Evolutionary conservation across 495 filamentous ascomycete genomes (phyloP), one percentile per base, ranked within the genome.

Genomic region (Hypoxylon cercidicola): DNA sequence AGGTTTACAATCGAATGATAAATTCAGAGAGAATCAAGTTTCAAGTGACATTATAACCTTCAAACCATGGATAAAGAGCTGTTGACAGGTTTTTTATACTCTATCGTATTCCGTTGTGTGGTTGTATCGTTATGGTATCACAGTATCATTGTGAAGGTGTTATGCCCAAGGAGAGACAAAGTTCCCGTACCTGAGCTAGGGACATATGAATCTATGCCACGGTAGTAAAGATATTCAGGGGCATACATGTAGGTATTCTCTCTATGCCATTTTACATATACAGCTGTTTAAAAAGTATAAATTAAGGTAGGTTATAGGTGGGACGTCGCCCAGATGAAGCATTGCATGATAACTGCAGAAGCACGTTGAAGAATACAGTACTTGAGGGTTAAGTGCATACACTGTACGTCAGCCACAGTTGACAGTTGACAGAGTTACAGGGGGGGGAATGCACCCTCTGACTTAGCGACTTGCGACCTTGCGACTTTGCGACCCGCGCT

Each of bases 1-100:
- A 59, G 32, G 55, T 66, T 66, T 56, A 12, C 16, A 35, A 50
- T 44, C n/a, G 25, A 28, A 41, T 52, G 32, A 49, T 55, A 51
- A 66, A 66, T 66, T 46, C 44, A 47, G 40, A 30, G 39, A 28
- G 25, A 28, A 60, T 51, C 56, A 61, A 37, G 51, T 66, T 57
- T 56, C 51, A 55, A 55, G 30, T 30, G 37, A 41, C 49, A 46
- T 21, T 35, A 13, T 30, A 19, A 47, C 51, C 23, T 19, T 21
- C 44, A 20, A 35, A 18, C 39, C 25, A 45, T 51, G n/a, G 20
- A 19, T 10, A 30, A 40, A 47, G 13, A 43, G 25, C 25, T 7
- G 18, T 13, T 7, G 35, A 32, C 5, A 32, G 12, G 3, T 13
- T 12, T 13, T 13, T 5, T 41, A 16, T 41, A 16, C 39, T 41